Evolutionary conservation across 2,329 filamentous ascomycete genomes (phyloP), one percentile per base, ranked within the genome.

Genomic region (Xylaria hypoxylon): DNA sequence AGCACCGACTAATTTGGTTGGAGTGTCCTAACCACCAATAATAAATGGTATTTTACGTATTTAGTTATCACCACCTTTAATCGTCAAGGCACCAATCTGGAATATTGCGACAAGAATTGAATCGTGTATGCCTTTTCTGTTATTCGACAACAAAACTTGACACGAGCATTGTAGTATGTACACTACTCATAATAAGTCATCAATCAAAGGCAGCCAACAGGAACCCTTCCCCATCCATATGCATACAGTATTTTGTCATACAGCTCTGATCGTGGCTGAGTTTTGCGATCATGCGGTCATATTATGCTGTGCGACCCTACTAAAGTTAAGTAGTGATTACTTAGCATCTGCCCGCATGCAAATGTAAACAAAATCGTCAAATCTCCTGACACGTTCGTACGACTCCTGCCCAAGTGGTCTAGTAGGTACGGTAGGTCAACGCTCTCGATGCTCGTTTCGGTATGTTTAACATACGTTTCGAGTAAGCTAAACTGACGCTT

Each of bases 241-340:
- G n/a, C 28, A 35, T 47, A 22, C 33, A 19, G 24, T n/a, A 19
- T 51, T 10, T 33, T 31, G 40, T 48, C 55, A 59, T 22, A 35
- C 31, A 26, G 47, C 33, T 19, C 5, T 33, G 35, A 24, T 31
- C 2, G 57, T 51, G 57, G 57, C 57, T 33, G 24, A 24, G 24
- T 51, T 13, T 35, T 61, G n/a, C 35, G 24, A 8, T 53, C 58
- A 53, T 61, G 58, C 35, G 44, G 35, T 59, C 10, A 28, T 52
- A 52, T 13, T 51, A 26, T 59, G 24, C 28, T 33, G 58, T 61
- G 19, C 15, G 11, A 53, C 48, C 38, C 40, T 11, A n/a, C 35
- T 13, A n/a, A n/a, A n/a, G n/a, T n/a, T n/a, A 15, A 38, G 35
- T 38, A 38, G 11, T 15, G n/a, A n/a, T 38, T 11, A 38, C 35